A percentile compares a stretch with the other conserved stretches of the same genome.
These are phyloP conservation scores for Poa pratensis DNA, from an alignment of 176 grass and related monocot species.

Conservation along the genomic window DNA sequence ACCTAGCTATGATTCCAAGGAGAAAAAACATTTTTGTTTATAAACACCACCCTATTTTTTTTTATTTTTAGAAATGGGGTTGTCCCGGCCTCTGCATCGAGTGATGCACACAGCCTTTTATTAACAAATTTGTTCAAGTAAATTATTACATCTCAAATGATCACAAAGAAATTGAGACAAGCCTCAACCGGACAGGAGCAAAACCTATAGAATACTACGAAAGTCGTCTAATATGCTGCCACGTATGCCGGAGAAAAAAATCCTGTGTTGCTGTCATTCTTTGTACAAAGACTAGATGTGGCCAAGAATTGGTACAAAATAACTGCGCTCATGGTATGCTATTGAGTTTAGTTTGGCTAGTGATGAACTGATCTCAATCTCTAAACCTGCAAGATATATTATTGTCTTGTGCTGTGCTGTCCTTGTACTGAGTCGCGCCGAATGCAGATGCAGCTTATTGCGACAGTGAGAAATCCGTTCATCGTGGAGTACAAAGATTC, in stretches of 20 bases:
- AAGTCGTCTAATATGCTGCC: too few relatives aligned
- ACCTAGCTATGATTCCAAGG: conserved; percentile 12
- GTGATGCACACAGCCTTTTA: too few relatives aligned
- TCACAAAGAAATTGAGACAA: too few relatives aligned
- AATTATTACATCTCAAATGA: too few relatives aligned
- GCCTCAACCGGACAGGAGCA: too few relatives aligned
- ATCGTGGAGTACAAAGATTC: conserved; percentile 99
- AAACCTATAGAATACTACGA: too few relatives aligned
- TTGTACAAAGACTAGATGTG: conserved; percentile 15
- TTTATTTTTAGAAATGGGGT: too few relatives aligned
- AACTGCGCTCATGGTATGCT: conserved; percentile 19
- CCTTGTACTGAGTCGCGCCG: conserved; percentile 3
- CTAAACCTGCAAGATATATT: not conserved
- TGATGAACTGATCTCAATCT: conserved; percentile 18
- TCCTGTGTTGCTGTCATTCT: conserved; percentile 8
- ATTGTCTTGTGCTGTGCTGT: conserved; percentile 5
- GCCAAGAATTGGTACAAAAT: not conserved
- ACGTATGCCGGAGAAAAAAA: too few relatives aligned
- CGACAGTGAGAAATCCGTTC: conserved; percentile 90
- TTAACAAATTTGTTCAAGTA: too few relatives aligned
- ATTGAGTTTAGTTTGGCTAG: conserved; percentile 28
- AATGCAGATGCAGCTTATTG: conserved; percentile 92
- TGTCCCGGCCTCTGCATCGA: too few relatives aligned
- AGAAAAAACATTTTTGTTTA: not conserved
- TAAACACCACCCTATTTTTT: not conserved